Base-by-base conservation (phyloP, 345 rosid genomes). In the Syzygium jambos region DNA sequence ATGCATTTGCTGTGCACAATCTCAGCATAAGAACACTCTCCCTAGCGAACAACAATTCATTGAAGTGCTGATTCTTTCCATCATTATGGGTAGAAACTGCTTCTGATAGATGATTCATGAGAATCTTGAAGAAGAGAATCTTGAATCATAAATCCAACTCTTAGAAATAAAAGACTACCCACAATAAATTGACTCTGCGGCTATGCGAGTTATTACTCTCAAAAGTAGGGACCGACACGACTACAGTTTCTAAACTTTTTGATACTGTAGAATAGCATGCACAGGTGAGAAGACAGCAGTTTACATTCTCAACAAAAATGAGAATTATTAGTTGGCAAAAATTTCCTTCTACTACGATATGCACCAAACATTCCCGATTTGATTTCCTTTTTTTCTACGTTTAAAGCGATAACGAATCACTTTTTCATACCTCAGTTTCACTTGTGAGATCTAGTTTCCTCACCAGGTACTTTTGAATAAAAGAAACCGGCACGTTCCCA, bases 401-500 rank as follows among this genome's bases (percentile, higher is more conserved):
- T 65, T 14, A 38, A 21, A 61, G 83, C 52, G 22, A 85, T 73
- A 19, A 73, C 14, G 7, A 73, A 34, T 34, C 34, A 84, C 22
- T 56, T 83, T 78, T 84, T 88, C 95, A 92, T 84, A 94, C 99
- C 95, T 98, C 96, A 87, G 95, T 89, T 88, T 95, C 99, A 90
- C 88, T 91, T 49, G 88, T 51, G 65, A 96, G 97, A 86, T 93
- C 92, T 43, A 98, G 93, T 93, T 98, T 96, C 94, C 87, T 91
- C 91, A 91, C 88, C 84, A 96, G 94, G 89, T 98, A 98, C 92
- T 98, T 96, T 84, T 98, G 98, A 91, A 98, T 91, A 87, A 90
- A 93, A 59, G 96, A 95, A 89, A 96, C 96, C 2, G 97, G 94
- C 86, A 95, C 88, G 83, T 89, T 93, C 86, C 96, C 97, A 91